Base-by-base conservation (phyloP, 176 grass and related monocot species). In the Thalia dealbata region DNA sequence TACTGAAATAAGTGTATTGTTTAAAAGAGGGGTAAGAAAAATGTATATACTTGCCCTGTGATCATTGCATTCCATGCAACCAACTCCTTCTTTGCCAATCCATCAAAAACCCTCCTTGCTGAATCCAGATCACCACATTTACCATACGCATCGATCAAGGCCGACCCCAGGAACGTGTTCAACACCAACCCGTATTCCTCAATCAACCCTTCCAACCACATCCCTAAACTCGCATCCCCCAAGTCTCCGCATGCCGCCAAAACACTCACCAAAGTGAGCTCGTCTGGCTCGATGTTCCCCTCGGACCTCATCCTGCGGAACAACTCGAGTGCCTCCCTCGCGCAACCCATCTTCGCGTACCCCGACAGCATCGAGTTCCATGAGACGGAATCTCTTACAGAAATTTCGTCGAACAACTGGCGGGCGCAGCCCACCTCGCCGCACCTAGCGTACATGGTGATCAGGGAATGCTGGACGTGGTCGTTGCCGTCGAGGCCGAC, bases 31-130 rank as follows among this genome's bases (percentile, higher is more conserved):
- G 45, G 11, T 48, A 9, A 48, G 6, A 4, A 48, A 27, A 64
- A 5, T 15, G 14, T 46, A 10, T 44, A 73, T 72, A 79, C 83
- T 84, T 89, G 59, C 89, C 92, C 89, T 23, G 89, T 89, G 78
- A 96, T 92, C 86, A 96, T 90, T 46, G 89, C 80, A 64, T 92
- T 96, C 92, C 92, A 96, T 14, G 79, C 70, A 19, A 88, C 88
- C 0, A 51, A 46, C 71, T 90, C 89, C 81, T 90, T 96, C 7
- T 77, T 61, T 7, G 7, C 14, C 56, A 88, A 71, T 59, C 44
- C 54, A 45, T 96, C 69, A 28, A 96, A 96, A 61, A 96, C 74
- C 11, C 80, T 75, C 23, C 72, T 74, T 14, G 89, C 86, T 21
- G 86, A 82, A 0, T 13, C 64, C 24, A 88, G 73, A 79, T 82